Percentiles rank a stretch among this genome's conserved stretches.
Conservation (phyloP, 2,329 filamentous ascomycete genomes). For the Aspergillus glaucus region DNA sequence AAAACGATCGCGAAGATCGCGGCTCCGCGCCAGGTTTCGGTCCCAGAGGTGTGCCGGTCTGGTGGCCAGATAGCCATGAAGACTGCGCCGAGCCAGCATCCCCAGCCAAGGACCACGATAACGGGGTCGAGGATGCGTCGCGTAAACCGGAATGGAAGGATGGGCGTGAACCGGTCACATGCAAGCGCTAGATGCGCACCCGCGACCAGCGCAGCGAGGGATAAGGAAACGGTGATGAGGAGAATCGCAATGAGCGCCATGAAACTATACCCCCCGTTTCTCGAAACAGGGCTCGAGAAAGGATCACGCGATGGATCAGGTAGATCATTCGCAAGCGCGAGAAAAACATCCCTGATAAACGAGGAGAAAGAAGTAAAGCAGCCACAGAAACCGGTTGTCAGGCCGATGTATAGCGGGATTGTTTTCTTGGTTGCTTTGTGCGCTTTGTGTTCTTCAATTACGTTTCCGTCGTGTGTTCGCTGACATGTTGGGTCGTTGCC, state of each 20-base stretch:
- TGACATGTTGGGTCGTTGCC: slow-evolving; percentile 31
- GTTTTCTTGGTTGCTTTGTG: slow-evolving; percentile 68
- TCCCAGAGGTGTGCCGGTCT: slow-evolving; percentile 32
- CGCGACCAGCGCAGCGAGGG: slow-evolving; percentile 60
- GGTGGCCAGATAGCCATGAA: slow-evolving; percentile 68
- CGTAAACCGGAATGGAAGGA: slow-evolving; percentile 51
- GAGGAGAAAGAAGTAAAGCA: slow-evolving; percentile 86
- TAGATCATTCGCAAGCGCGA: slow-evolving; percentile 71
- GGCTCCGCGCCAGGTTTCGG: slow-evolving; percentile 65
- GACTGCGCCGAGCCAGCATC: slow-evolving; percentile 71
- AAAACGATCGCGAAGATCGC: slow-evolving; percentile 74
- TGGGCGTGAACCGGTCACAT: slow-evolving; percentile 53
- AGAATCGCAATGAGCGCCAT: slow-evolving; percentile 71
- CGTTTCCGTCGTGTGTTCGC: slow-evolving; percentile 11
- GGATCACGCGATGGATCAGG: slow-evolving; percentile 44
- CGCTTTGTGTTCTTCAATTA: slow-evolving; percentile 18
- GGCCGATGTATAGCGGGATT: slow-evolving; percentile 78
- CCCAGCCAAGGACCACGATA: slow-evolving; percentile 60
- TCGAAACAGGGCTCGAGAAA: slow-evolving; percentile 27
- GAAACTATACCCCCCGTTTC: slow-evolving; percentile 73
- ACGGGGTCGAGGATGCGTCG: slow-evolving; percentile 59
- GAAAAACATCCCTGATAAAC: slow-evolving; percentile 73
- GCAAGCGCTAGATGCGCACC: slow-evolving; percentile 70
- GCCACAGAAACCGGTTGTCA: slow-evolving; percentile 82
- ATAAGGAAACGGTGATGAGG: slow-evolving; percentile 65